These are phyloP conservation scores for Epichloe bromicola DNA, from an alignment of 2,329 filamentous ascomycete species.

Conservation along the genomic window DNA sequence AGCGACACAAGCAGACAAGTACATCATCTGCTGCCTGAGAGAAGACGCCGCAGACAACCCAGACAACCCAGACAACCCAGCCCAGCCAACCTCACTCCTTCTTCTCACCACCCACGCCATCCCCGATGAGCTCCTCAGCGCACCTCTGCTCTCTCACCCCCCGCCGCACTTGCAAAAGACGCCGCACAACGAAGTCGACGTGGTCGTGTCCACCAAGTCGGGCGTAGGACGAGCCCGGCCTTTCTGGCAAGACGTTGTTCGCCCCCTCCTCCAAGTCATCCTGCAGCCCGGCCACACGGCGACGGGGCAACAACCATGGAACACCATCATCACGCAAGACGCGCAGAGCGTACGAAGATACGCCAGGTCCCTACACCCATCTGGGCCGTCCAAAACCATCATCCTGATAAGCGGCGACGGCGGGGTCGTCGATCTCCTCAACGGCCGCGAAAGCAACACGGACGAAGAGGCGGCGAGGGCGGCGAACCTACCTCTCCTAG, in stretches of 20 bases:
- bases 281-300: neutral
- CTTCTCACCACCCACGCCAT: constrained; percentile 16
- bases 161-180: constrained; percentile 24
- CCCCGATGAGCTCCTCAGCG: constrained; percentile 23
- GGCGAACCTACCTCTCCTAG: constrained; percentile 28
- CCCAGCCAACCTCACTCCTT: constrained; percentile 16
- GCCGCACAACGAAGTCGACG: constrained; percentile 31
- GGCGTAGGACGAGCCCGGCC: constrained; percentile 43
- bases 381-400: constrained; percentile 35
- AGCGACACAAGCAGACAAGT: neutral
- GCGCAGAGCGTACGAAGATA: constrained; percentile 52
- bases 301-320: neutral
- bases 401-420: constrained; percentile 81
- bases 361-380: constrained; percentile 25
- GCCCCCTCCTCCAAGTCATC: constrained; percentile 38
- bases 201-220: constrained; percentile 55
- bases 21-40: constrained; percentile 25
- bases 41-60: constrained; percentile 17
- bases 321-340: constrained; percentile 49
- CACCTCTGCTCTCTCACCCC: constrained; percentile 21
- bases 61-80: constrained; percentile 2
- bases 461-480: neutral
- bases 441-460: constrained; percentile 29
- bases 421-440: constrained; percentile 70
- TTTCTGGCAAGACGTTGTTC: constrained; percentile 43